These are phyloP conservation scores for Prillingera fragicola DNA, from an alignment of 1,284 basidiomycete species.

Conservation along the genomic window DNA sequence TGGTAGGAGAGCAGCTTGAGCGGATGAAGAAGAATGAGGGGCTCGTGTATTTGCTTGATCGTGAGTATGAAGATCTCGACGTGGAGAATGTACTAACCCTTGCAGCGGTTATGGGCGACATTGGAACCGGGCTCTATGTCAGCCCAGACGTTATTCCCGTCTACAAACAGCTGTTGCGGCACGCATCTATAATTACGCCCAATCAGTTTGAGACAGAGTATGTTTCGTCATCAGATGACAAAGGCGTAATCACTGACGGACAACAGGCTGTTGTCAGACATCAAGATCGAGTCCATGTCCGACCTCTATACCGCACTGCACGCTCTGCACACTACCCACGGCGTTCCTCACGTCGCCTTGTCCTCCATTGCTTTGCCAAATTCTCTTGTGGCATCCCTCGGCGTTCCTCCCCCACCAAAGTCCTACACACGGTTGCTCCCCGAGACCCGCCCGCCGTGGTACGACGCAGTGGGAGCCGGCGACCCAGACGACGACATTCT, in stretches of 20 bases:
- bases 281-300: slow-evolving; percentile 59
- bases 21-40: slow-evolving; percentile 38
- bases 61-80: slow-evolving; percentile 53
- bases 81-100: not conserved
- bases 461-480: slow-evolving; percentile 25
- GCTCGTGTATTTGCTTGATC: slow-evolving; percentile 81
- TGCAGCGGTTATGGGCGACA: slow-evolving; percentile 80
- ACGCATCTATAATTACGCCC: slow-evolving; percentile 87
- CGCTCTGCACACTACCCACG: slow-evolving; percentile 67
- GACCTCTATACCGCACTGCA: slow-evolving; percentile 66
- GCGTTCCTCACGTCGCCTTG: slow-evolving; percentile 81
- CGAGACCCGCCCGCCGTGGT: slow-evolving; percentile 28
- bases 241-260: not conserved
- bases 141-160: slow-evolving; percentile 80
- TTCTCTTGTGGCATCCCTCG: slow-evolving; percentile 27
- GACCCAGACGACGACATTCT: slow-evolving; percentile 53
- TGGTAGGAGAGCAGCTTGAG: slow-evolving; percentile 61
- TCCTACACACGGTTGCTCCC: slow-evolving; percentile 37
- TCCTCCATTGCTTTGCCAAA: slow-evolving; percentile 64
- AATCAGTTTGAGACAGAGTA: slow-evolving; percentile 99
- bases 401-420: slow-evolving; percentile 36
- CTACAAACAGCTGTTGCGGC: slow-evolving; percentile 70
- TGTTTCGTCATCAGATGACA: slow-evolving; percentile 40
- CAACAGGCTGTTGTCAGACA: slow-evolving; percentile 65
- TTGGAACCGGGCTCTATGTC: slow-evolving; percentile 76